A percentile compares a stretch with the other conserved stretches of the same genome.
Conservation (phyloP, 2,329 filamentous ascomycete species). For the Diaporthe citriasiana region DNA sequence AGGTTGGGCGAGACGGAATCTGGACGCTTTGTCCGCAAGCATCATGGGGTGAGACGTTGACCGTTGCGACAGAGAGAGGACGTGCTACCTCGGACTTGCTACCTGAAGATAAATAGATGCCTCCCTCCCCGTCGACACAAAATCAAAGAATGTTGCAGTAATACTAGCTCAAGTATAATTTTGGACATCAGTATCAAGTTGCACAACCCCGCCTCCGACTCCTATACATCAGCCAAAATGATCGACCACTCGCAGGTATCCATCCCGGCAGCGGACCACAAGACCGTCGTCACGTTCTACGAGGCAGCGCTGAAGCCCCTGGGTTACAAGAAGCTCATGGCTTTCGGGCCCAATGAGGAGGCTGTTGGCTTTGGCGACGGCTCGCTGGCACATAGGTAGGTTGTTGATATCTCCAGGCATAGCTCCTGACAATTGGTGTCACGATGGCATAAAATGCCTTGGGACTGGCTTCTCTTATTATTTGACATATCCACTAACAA, state of each 20-base stretch:
- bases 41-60: background rate
- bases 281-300: conserved; percentile 52
- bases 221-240: conserved; percentile 19
- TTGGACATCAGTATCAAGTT: background rate
- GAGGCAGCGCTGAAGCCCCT: conserved; percentile 53
- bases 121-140: background rate
- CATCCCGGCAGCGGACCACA: conserved; percentile 49
- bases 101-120: conserved; percentile 21
- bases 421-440: background rate
- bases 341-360: conserved; percentile 47
- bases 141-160: background rate
- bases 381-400: conserved; percentile 35
- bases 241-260: conserved; percentile 54
- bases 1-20: background rate
- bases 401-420: background rate
- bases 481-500: background rate
- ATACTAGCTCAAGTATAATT: background rate
- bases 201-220: background rate
- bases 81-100: background rate
- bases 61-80: background rate
- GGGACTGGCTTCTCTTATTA: too few relatives aligned
- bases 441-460: background rate
- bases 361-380: conserved; percentile 49
- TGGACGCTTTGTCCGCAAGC: background rate
- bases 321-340: conserved; percentile 51